Percentiles rank a stretch among this genome's conserved stretches.
These are phyloP conservation scores for Kodamaea kakaduensis DNA, from an alignment of 805 yeast genomes.

Conservation along the genomic window DNA sequence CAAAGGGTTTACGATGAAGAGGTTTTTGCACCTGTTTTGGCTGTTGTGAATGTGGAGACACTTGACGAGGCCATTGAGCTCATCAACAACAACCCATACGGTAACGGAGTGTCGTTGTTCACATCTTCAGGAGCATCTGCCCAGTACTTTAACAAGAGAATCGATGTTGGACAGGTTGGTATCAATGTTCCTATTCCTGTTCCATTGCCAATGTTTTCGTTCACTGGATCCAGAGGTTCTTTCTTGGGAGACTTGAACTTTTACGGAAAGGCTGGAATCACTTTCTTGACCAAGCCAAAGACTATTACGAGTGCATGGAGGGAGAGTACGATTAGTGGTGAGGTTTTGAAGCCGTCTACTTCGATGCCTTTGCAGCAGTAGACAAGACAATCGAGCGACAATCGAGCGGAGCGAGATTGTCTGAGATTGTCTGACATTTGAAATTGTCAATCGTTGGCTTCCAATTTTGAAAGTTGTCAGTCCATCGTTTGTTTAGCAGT, in stretches of 20 bases:
- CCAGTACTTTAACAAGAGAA: constrained; percentile 62
- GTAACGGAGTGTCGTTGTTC: constrained; percentile 70
- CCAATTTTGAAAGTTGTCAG: too few relatives aligned
- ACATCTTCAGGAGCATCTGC: constrained; percentile 68
- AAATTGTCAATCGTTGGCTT: too few relatives aligned
- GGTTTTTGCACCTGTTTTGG: constrained; percentile 72
- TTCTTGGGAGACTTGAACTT: constrained; percentile 77
- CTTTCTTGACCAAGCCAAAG: constrained; percentile 70
- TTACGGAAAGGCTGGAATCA: constrained; percentile 72
- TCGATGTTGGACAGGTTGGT: constrained; percentile 76
- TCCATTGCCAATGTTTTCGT: constrained; percentile 76
- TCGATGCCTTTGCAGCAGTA: constrained; percentile 64
- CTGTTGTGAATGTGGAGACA: constrained; percentile 57
- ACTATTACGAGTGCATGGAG: constrained; percentile 71
- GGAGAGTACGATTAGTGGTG: constrained; percentile 44
- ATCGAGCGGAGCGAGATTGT: too few relatives aligned
- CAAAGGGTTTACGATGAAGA: constrained; percentile 72
- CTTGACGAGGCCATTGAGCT: constrained; percentile 65
- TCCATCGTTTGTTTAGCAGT: too few relatives aligned
- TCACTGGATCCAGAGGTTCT: constrained; percentile 72
- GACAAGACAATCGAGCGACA: too few relatives aligned
- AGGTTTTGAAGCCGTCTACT: constrained; percentile 51
- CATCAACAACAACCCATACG: constrained; percentile 56
- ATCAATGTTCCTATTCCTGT: constrained; percentile 78
- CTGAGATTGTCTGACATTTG: too few relatives aligned